Percentiles rank a stretch among this genome's conserved stretches.
Conservation (phyloP, 257 asterid genomes). For the Solanum commersonii region DNA sequence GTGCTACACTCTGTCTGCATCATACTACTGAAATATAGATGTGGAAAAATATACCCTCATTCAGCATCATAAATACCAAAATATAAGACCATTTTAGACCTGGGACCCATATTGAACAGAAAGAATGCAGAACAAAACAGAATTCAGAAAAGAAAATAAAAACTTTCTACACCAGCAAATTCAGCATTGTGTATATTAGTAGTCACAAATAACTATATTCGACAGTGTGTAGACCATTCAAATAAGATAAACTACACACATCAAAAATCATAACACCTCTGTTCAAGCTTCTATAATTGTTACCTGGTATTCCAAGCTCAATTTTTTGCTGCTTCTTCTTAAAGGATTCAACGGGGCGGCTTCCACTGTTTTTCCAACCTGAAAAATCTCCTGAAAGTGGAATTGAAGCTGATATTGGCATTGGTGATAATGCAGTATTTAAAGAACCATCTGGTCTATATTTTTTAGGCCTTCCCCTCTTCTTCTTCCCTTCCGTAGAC, state of each 20-base stretch:
- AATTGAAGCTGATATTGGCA: constrained; percentile 95
- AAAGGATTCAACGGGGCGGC: constrained; percentile 38
- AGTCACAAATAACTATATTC: background rate
- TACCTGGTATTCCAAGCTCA: constrained; percentile 57
- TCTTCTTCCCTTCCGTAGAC: constrained; percentile 26
- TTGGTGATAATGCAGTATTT: constrained; percentile 67
- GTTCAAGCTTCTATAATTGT: background rate
- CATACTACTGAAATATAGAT: background rate
- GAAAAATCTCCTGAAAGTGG: constrained; percentile 78
- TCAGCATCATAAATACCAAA: constrained; percentile 5
- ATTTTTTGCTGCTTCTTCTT: constrained; percentile 60
- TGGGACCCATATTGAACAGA: constrained; percentile 22
- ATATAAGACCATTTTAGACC: constrained; percentile 16
- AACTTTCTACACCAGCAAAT: constrained; percentile 25
- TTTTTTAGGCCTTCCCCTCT: constrained; percentile 92
- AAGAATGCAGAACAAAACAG: constrained; percentile 19
- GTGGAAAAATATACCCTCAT: constrained; percentile 1
- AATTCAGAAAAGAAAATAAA: constrained; percentile 8
- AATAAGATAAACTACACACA: background rate
- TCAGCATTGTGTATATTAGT: constrained; percentile 11
- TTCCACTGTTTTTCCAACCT: constrained; percentile 47
- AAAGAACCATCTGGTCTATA: constrained; percentile 50
- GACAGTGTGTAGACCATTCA: background rate
- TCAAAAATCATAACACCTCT: background rate
- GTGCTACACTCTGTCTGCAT: constrained; percentile 7